These are phyloP conservation scores for Climacium dendroides DNA, from an alignment of 225 moss, liverwort and hornwort genomes.

Conservation along the genomic window DNA sequence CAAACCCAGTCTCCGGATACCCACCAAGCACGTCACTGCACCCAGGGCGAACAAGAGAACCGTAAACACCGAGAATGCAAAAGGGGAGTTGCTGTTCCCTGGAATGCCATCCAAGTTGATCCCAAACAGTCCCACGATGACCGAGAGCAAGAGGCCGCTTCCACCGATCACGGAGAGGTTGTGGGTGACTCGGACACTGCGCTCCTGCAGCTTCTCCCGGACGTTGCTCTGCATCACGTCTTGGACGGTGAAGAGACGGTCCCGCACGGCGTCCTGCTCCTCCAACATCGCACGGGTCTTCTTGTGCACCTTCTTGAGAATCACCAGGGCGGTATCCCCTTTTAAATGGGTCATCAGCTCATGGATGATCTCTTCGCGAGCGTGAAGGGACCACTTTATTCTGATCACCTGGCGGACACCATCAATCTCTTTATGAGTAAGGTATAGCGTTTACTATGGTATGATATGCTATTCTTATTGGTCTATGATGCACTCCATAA, in stretches of 20 bases:
- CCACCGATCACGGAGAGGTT: conserved; percentile 84
- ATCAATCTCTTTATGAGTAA: neutral
- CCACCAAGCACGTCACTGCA: conserved; percentile 20
- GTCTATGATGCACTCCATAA: neutral
- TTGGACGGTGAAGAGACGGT: conserved; percentile 82
- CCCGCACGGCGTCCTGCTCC: conserved; percentile 79
- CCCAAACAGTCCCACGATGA: conserved; percentile 75
- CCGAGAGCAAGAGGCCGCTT: conserved; percentile 64
- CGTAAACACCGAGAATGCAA: conserved; percentile 48
- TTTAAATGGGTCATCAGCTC: conserved; percentile 70
- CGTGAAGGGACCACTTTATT: conserved; percentile 94
- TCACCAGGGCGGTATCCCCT: conserved; percentile 9
- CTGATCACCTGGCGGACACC: conserved; percentile 51
- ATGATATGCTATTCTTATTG: neutral
- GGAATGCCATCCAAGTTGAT: conserved; percentile 93
- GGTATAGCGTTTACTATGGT: neutral
- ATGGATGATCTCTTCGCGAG: conserved; percentile 82
- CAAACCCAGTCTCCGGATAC: conserved; percentile 53
- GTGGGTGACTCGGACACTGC: conserved; percentile 75
- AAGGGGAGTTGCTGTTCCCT: conserved; percentile 13
- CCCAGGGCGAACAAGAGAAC: conserved; percentile 23
- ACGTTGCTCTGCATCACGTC: conserved; percentile 87
- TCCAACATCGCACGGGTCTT: conserved; percentile 66
- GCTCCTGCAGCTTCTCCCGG: conserved; percentile 68
- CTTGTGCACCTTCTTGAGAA: conserved; percentile 40